A percentile compares a stretch with the other conserved stretches of the same genome.
These are phyloP conservation scores for Talaromyces trachyspermus DNA, from an alignment of 495 filamentous ascomycete genomes.

Conservation along the genomic window DNA sequence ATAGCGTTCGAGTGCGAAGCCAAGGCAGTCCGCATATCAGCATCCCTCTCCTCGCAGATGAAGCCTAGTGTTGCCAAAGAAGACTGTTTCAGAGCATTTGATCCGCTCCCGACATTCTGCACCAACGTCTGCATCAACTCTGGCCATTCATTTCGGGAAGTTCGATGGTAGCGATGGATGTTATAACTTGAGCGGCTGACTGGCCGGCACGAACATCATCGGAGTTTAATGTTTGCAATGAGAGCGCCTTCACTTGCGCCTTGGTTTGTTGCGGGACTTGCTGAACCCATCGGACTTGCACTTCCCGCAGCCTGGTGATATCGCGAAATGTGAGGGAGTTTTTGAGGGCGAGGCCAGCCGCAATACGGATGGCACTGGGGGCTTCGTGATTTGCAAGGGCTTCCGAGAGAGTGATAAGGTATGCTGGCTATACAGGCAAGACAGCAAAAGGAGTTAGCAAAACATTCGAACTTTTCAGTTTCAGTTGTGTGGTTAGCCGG, in stretches of 20 bases:
- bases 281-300: slow-evolving; percentile 85
- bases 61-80: slow-evolving; percentile 92
- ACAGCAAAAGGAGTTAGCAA: slow-evolving; percentile 6
- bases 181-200: slow-evolving; percentile 88
- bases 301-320: slow-evolving; percentile 69
- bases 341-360: slow-evolving; percentile 93
- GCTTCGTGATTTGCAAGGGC: slow-evolving; percentile 88
- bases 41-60: slow-evolving; percentile 92
- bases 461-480: too few species aligned
- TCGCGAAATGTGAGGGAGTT: slow-evolving; percentile 95
- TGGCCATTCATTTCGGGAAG: slow-evolving; percentile 87
- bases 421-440: slow-evolving; percentile 65
- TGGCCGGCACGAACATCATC: slow-evolving; percentile 72
- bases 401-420: slow-evolving; percentile 82
- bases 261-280: slow-evolving; percentile 73
- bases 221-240: slow-evolving; percentile 75
- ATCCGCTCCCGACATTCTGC: slow-evolving; percentile 80
- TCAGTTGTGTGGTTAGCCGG: too few species aligned
- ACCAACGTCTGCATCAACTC: slow-evolving; percentile 86
- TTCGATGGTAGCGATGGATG: slow-evolving; percentile 91
- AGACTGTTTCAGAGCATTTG: slow-evolving; percentile 82
- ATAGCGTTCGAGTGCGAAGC: slow-evolving; percentile 91
- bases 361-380: slow-evolving; percentile 74
- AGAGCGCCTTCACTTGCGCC: slow-evolving; percentile 75
- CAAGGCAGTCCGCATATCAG: slow-evolving; percentile 74